A percentile compares a stretch with the other conserved stretches of the same genome.
Conservation (phyloP, 345 rosid species). For the Syzygium oleosum region DNA sequence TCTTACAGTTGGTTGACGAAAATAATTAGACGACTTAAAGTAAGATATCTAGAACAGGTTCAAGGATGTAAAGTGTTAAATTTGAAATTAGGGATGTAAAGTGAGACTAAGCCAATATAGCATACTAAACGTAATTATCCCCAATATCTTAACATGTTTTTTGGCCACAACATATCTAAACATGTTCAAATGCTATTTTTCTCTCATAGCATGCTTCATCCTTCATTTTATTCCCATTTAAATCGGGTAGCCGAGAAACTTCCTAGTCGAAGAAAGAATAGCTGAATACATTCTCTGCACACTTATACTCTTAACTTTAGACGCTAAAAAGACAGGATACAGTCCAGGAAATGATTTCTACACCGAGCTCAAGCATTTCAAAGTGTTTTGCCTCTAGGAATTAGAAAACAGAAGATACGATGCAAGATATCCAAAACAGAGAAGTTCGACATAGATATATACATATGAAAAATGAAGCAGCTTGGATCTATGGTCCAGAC, state of each 20-base stretch:
- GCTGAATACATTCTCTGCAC: neutral
- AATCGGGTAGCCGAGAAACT: neutral
- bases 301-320: neutral
- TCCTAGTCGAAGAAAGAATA: neutral
- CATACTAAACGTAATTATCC: neutral
- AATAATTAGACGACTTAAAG: neutral
- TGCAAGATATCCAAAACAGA: neutral
- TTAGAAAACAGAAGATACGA: neutral
- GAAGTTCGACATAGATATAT: neutral
- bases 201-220: neutral
- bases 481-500: neutral
- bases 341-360: neutral
- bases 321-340: neutral
- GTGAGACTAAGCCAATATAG: neutral
- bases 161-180: neutral
- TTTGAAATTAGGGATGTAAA: neutral
- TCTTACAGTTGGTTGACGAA: neutral
- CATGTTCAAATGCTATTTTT: neutral
- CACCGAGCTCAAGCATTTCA: neutral
- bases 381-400: neutral
- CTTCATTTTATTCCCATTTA: neutral
- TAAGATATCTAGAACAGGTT: neutral
- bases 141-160: neutral
- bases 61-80: neutral
- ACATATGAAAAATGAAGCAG: neutral